Base-by-base conservation (phyloP, 305 asterid species). In the Solanum chacoense region DNA sequence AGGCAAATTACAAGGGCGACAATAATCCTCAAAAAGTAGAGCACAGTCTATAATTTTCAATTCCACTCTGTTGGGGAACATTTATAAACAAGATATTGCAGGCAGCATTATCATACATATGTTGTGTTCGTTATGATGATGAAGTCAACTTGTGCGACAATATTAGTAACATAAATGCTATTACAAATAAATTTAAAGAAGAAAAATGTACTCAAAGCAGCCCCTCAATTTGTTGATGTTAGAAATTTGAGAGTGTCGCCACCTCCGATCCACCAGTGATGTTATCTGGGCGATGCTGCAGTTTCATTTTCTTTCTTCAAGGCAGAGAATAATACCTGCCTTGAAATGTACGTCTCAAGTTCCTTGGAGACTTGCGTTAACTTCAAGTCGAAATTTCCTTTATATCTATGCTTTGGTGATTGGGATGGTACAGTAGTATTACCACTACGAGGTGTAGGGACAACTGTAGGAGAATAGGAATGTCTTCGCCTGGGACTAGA, bases 401-500 rank as follows among this genome's bases (percentile, higher is more conserved):
- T 94, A 88, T 96, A 93, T 88, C 87, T 92, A 36, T 92, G 94
- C 85, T 93, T 92, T 16, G 98, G 96, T 63, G 97, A 92, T 42
- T 93, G 91, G 12, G 73, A 83, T 29, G 73, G 42, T 79, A 87
- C 91, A 72, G 37, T 67, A 50, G 86, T 67, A 45, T 83, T 83
- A 50, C 80, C 89, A 14, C 84, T 74, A 50, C 86, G 72, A 83
- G 86, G 42, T 50, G 86, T 83, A 83, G 90, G 76, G 42, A 88
- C 67, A 76, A 88, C 50, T 40, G 94, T 89, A 55, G 98, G 95
- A 86, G 99, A 95, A 88, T 89, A 91, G n/a, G 98, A 92, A 90
- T 91, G 93, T 40, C 99, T 94, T 84, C 94, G 93, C 91, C 99
- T 94, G 86, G 99, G 99, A 90, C 96, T 96, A 77, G 99, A 93